These are phyloP conservation scores for Herpetospermum pedunculosum DNA, from an alignment of 306 rosid genomes.

Conservation along the genomic window DNA sequence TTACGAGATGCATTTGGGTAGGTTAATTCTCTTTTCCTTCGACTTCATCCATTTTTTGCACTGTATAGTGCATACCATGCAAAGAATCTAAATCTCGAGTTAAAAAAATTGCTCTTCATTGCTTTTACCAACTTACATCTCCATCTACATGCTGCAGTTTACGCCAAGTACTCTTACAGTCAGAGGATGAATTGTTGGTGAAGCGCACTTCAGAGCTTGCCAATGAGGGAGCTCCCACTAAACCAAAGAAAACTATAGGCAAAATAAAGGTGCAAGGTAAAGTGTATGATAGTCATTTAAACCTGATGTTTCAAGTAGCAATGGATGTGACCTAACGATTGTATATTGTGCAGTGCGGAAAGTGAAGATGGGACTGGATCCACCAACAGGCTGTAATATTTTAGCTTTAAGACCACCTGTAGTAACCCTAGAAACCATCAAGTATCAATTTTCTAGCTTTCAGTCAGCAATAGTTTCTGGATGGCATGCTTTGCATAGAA, in stretches of 20 bases:
- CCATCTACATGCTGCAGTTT: constrained; percentile 35
- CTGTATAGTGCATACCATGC: no score
- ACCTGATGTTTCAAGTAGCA: constrained; percentile 3
- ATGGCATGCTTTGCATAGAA: constrained; percentile 57
- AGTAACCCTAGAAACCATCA: constrained; percentile 50
- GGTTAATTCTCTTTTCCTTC: constrained; percentile 19
- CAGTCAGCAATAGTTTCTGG: constrained; percentile 70
- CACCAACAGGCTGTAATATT: constrained; percentile 84
- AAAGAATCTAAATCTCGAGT: neutral
- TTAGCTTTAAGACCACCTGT: constrained; percentile 38
- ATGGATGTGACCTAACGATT: constrained; percentile 6
- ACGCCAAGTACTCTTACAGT: constrained; percentile 70
- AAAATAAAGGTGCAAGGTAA: constrained; percentile 99
- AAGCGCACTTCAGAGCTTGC: constrained; percentile 66
- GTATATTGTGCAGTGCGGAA: constrained; percentile 63
- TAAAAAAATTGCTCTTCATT: neutral
- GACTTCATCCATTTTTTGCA: neutral
- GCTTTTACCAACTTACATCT: neutral
- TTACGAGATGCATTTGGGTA: constrained; percentile 85
- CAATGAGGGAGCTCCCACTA: constrained; percentile 70
- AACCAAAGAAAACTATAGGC: constrained; percentile 77
- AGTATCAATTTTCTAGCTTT: constrained; percentile 38
- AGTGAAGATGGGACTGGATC: constrained; percentile 67
- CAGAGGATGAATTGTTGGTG: constrained; percentile 81
- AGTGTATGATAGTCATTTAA: constrained; percentile 11